Evolutionary conservation across 2,329 filamentous ascomycete species (phyloP), one percentile per base, ranked within the genome.

Genomic region (Elsinoe ampelina): DNA sequence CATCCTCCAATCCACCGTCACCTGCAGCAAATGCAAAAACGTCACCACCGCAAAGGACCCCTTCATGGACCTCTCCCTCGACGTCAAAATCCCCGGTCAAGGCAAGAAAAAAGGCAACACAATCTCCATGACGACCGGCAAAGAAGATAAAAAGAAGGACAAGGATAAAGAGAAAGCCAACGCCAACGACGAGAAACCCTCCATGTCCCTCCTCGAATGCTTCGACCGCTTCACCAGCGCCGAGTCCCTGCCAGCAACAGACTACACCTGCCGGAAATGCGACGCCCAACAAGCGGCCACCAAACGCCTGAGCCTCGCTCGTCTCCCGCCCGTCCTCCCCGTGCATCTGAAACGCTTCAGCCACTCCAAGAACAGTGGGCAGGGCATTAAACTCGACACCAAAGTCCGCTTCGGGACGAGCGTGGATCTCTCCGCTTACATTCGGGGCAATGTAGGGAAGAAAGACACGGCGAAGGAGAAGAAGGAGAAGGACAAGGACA

Each of bases 361-460:
- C 12, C 68, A 71, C 57, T 65, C 62, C 19, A 67, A 68, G 38
- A 62, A 62, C 57, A 83, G 80, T 75, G 81, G 59, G 90, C 93
- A 70, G 87, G 95, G 72, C 88, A 89, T 69, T 43, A 97, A 97
- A 70, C 88, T 97, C 61, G 87, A 95, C 64, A 90, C 88, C 3
- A 84, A 83, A 58, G 86, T 97, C 55, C 82, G 86, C 52, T 96
- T 96, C 65, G 91, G 91, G 0, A 74, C 95, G 51, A 84, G 87
- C 59, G 80, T 97, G 36, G 93, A 95, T 67, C 89, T 97, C 83
- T 79, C 89, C 19, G 90, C 91, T 0, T 97, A 95, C 71, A 93
- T 90, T 0, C 15, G 39, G 47, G 45, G 41, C 13, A 58, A 52
- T 19, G 26, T 30, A 30, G 26, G 26, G 7, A 57, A 55, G 20